Conservation (phyloP, 1,284 basidiomycete genomes). For the Ganoderma lucidum region DNA sequence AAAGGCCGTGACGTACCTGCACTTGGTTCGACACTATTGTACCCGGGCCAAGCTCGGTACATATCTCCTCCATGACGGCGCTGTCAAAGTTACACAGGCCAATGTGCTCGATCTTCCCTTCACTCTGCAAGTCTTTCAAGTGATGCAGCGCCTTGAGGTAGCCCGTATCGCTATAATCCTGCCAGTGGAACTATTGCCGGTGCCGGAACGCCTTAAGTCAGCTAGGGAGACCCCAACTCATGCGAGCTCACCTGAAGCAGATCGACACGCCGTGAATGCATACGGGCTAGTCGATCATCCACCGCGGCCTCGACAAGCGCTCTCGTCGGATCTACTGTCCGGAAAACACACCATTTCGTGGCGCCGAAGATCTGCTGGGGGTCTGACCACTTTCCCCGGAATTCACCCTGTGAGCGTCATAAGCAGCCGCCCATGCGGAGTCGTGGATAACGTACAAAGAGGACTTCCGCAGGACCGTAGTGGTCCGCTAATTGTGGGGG, state of each 20-base stretch:
- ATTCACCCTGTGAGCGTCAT: conserved; percentile 64
- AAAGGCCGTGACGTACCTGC: conserved; percentile 57
- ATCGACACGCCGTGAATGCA: conserved; percentile 61
- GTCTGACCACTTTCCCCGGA: conserved; percentile 54
- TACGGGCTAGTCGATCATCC: conserved; percentile 69
- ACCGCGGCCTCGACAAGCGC: conserved; percentile 69
- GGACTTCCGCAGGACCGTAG: conserved; percentile 81
- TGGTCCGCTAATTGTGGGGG: conserved; percentile 71
- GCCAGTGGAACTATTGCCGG: conserved; percentile 78
- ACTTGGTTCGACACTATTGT: conserved; percentile 84
- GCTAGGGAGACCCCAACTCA: no score
- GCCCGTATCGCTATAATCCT: conserved; percentile 75
- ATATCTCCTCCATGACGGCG: conserved; percentile 78
- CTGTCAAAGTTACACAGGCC: conserved; percentile 86
- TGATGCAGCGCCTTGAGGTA: conserved; percentile 71
- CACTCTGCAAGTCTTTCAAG: conserved; percentile 64
- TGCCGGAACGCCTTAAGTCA: background rate
- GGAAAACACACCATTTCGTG: conserved; percentile 87
- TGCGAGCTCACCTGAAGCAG: conserved; percentile 68
- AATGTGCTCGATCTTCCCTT: conserved; percentile 70
- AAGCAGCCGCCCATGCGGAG: conserved; percentile 9
- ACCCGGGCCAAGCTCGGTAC: conserved; percentile 70
- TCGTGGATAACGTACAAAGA: conserved; percentile 59
- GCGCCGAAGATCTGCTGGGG: conserved; percentile 65
- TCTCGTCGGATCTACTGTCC: conserved; percentile 58